These are phyloP conservation scores for Apiospora koreana DNA, from an alignment of 2,329 filamentous ascomycete genomes.

Conservation along the genomic window DNA sequence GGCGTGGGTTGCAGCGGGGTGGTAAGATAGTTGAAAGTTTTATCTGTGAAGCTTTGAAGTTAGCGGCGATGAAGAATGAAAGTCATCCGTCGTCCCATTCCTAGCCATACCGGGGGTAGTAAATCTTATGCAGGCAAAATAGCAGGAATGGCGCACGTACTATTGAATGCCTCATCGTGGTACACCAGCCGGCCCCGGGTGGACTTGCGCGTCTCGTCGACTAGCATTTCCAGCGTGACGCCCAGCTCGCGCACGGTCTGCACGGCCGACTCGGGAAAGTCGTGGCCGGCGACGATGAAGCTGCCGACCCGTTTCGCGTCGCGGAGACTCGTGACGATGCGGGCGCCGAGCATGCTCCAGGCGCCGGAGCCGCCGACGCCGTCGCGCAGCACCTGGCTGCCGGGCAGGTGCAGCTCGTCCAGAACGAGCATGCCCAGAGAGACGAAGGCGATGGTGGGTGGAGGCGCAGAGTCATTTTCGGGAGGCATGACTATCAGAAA, in stretches of 20 bases:
- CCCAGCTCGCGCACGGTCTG: conserved; percentile 9
- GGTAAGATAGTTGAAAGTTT: conserved; percentile 24
- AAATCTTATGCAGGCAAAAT: too few relatives aligned
- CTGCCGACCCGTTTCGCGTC: conserved; percentile 11
- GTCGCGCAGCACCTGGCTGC: conserved; percentile 25
- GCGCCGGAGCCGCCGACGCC: conserved; percentile 34
- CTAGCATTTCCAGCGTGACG: conserved; percentile 7
- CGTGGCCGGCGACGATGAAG: conserved; percentile 17
- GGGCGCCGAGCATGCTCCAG: conserved; percentile 22
- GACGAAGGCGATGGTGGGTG: conserved; percentile 23
- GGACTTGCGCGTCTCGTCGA: conserved; percentile 10
- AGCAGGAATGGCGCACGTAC: conserved; percentile 22
- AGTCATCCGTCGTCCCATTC: too few relatives aligned
- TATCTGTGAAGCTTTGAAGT: conserved; percentile 15
- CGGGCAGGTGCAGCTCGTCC: conserved; percentile 34
- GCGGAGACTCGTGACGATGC: conserved; percentile 4
- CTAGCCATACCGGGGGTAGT: too few relatives aligned
- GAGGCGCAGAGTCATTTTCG: neutral
- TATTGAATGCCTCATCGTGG: conserved; percentile 29
- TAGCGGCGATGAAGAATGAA: too few relatives aligned
- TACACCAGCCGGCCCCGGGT: conserved; percentile 20
- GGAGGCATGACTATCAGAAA: neutral
- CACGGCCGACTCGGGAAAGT: conserved; percentile 16
- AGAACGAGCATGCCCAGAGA: conserved; percentile 36
- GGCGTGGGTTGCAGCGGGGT: conserved; percentile 20